phyloP scores from a whole-genome alignment of 441 rosid species.

The Dalechampia spathulata region DNA sequence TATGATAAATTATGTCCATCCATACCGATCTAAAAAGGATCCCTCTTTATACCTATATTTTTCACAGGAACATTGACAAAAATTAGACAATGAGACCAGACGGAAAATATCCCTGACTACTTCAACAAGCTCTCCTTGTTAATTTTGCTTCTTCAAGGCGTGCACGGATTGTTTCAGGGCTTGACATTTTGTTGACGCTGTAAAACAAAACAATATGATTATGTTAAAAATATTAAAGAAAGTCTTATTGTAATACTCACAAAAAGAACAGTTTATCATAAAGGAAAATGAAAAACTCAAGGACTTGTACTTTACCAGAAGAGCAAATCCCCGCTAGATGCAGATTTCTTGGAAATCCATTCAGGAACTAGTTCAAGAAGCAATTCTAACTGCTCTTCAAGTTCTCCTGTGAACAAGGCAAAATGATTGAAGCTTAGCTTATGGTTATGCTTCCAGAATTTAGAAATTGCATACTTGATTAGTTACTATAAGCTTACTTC shows the following conservation, averaged over 20 bases:
- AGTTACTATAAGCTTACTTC: constrained; percentile 37
- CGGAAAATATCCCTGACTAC: background rate
- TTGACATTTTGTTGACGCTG: constrained; percentile 49
- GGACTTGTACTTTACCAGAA: too few species aligned
- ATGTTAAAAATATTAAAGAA: too few species aligned
- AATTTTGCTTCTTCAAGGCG: constrained; percentile 45
- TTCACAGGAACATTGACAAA: too few species aligned
- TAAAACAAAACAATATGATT: constrained; percentile 12
- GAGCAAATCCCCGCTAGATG: constrained; percentile 65
- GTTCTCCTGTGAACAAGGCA: constrained; percentile 46
- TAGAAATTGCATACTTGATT: background rate
- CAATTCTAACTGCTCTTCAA: constrained; percentile 66
- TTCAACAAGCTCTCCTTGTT: constrained; percentile 9
- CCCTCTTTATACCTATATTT: too few species aligned
- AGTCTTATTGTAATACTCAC: too few species aligned
- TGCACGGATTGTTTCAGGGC: constrained; percentile 31
- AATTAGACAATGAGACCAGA: too few species aligned
- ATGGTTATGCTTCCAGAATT: background rate
- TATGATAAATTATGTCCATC: too few species aligned
- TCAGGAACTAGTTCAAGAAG: constrained; percentile 75
- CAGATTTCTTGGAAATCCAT: constrained; percentile 67
- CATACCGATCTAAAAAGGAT: too few species aligned
- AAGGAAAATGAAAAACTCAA: too few species aligned
- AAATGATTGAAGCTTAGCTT: constrained; percentile 6
- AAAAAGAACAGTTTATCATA: too few species aligned